These are phyloP conservation scores for Borealophlyctis nickersoniae DNA, from an alignment of 192 early-diverging fungal species.

Conservation along the genomic window DNA sequence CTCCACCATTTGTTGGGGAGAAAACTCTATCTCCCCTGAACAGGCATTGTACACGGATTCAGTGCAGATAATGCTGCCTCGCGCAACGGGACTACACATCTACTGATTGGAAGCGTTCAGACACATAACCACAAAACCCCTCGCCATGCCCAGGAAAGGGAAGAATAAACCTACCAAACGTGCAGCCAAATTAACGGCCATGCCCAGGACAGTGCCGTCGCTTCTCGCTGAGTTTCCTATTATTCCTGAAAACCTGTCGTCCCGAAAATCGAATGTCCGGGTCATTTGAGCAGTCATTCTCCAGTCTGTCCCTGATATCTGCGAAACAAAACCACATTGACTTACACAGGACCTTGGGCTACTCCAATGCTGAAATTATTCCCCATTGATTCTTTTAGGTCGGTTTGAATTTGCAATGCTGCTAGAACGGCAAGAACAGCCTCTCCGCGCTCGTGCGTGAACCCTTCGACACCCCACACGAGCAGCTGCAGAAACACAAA, in stretches of 20 bases:
- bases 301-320: not conserved
- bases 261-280: no score
- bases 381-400: not conserved
- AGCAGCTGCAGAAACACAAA: slow-evolving; percentile 1
- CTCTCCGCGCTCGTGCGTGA: slow-evolving; percentile 6
- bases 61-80: not conserved
- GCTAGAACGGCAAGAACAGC: not conserved
- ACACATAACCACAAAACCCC: no score
- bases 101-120: no score
- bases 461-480: slow-evolving; percentile 10
- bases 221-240: not conserved
- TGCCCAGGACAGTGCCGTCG: not conserved
- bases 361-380: not conserved
- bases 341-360: slow-evolving; percentile 3
- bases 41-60: not conserved
- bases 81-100: not conserved
- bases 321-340: not conserved
- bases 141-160: no score
- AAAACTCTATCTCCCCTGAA: not conserved
- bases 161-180: no score
- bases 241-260: not conserved
- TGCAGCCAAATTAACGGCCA: not conserved
- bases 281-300: no score
- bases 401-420: not conserved
- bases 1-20: not conserved